Conservation (phyloP, 345 rosid species). For the Eucalyptus sp. region DNA sequence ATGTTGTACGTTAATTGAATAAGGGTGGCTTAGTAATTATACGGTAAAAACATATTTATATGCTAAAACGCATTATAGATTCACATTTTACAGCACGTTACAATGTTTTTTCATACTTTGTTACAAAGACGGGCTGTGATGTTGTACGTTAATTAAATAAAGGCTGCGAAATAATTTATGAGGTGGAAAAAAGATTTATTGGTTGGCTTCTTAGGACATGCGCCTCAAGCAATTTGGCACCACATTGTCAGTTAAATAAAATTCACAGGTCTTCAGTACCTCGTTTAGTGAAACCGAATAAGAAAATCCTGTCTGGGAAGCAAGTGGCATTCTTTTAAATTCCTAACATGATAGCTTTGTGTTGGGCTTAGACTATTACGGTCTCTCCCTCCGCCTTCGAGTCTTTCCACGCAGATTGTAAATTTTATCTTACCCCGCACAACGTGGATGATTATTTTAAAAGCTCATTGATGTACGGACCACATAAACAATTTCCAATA, state of each 20-base stretch:
- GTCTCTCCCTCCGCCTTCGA: not conserved
- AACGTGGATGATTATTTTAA: not conserved
- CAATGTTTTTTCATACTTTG: too few species aligned
- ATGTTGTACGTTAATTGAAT: not conserved
- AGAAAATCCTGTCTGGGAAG: not conserved
- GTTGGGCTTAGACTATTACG: not conserved
- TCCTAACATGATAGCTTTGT: not conserved
- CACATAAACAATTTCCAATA: not conserved
- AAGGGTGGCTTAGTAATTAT: not conserved
- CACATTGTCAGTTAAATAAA: not conserved
- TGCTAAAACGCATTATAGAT: not conserved
- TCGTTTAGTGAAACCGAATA: not conserved
- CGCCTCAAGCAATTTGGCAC: not conserved
- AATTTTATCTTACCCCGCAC: not conserved
- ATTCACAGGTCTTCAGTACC: not conserved
- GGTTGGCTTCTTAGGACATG: not conserved
- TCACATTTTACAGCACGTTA: fast-evolving
- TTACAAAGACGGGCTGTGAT: not conserved
- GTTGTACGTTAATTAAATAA: not conserved
- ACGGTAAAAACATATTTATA: too few species aligned
- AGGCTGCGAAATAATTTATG: not conserved
- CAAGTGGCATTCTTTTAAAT: not conserved
- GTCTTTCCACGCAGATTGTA: not conserved
- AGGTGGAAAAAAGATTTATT: not conserved
- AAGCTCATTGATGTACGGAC: not conserved